Evolutionary conservation across 2,329 filamentous ascomycete genomes (phyloP), one percentile per base, ranked within the genome.

Genomic region (Podosphaera fusca): DNA sequence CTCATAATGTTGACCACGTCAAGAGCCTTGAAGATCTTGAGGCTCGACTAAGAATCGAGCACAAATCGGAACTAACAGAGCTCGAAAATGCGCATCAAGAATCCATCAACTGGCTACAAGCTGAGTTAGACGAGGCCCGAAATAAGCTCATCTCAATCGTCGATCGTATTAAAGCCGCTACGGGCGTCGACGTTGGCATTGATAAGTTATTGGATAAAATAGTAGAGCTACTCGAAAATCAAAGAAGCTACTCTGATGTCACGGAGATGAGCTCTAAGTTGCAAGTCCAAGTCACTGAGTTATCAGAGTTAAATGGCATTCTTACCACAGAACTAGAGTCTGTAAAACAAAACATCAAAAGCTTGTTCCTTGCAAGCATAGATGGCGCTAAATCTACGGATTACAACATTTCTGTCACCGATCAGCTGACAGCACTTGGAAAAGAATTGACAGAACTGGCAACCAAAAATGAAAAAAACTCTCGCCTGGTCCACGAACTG

Each of bases 401-500:
- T 42, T 70, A 73, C 9, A 70, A 73, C 47, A 69, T 70, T 1
- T 73, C 74, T 2, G 69, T 82, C 35, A 67, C 70, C 1, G 77
- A 81, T 55, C 77, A 81, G 64, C 67, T 82, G 30, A 70, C 75
- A 33, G 75, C 77, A 4, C 72, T 90, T 61, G 81, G 81, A 69
- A 79, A 80, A 67, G 81, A 80, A 66, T 79, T 84, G 69, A 64
- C 67, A 6, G 79, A 82, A 49, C 70, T 84, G 30, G 77, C 82
- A 64, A 73, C 69, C 47, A 76, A 76, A 71, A 94, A 94, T 74
- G 83, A 87, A 73, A 95, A 94, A 76, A 94, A 92, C 69, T 85
- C 86, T 47, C 81, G 87, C 30, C 75, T 98, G 10, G 87, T 98
- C 7, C 87, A 96, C 68, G 90, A 98, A 70, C 81, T 98, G 4